These are phyloP conservation scores for Xylaria venustula DNA, from an alignment of 495 filamentous ascomycete species.

Conservation along the genomic window DNA sequence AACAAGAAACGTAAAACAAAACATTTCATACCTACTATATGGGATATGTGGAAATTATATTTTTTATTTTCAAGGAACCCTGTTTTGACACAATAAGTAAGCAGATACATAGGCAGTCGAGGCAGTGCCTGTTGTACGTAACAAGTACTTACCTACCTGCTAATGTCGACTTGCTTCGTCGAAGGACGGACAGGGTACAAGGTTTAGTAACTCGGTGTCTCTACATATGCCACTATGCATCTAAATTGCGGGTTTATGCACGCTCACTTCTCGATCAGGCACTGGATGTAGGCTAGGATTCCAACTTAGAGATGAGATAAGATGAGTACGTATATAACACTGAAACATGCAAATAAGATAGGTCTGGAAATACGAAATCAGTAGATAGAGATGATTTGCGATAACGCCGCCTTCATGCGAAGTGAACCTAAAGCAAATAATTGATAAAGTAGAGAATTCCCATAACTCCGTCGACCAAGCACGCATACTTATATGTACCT, in stretches of 20 bases:
- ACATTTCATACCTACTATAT: too few relatives aligned
- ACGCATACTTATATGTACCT: background rate
- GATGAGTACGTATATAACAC: background rate
- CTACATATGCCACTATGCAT: background rate
- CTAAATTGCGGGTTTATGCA: slow-evolving; percentile 2
- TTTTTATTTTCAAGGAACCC: too few relatives aligned
- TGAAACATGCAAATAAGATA: background rate
- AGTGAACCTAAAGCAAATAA: slow-evolving; percentile 2
- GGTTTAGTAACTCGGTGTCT: background rate
- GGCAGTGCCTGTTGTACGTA: too few relatives aligned
- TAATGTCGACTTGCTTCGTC: too few relatives aligned
- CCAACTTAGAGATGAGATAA: too few relatives aligned
- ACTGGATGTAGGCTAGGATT: background rate
- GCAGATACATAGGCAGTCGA: too few relatives aligned
- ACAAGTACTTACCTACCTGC: too few relatives aligned
- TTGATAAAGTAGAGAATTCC: background rate
- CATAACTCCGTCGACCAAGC: background rate
- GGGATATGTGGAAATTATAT: too few relatives aligned
- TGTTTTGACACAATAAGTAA: too few relatives aligned
- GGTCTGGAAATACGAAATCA: background rate
- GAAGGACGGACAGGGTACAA: background rate
- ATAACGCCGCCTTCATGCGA: slow-evolving; percentile 13
- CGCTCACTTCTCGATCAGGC: background rate
- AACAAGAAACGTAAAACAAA: too few relatives aligned
- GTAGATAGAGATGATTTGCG: slow-evolving; percentile 1